These are phyloP conservation scores for Chamaecrista fasciculata DNA, from an alignment of 306 rosid species.

Conservation along the genomic window DNA sequence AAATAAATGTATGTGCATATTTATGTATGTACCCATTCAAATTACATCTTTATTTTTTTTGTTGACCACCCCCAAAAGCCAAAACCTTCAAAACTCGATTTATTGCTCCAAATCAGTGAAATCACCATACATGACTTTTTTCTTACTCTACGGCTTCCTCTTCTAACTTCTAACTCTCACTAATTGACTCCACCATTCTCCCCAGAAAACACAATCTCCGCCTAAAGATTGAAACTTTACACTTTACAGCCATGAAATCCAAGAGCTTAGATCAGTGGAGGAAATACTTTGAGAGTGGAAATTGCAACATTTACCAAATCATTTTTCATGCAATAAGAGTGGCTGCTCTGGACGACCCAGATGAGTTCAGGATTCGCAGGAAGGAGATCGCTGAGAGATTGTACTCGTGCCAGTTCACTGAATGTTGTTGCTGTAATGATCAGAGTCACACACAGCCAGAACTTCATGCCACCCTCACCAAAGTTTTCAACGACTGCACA, in stretches of 20 bases:
- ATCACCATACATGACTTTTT: too few relatives aligned
- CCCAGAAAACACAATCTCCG: too few relatives aligned
- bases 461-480: background rate
- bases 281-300: background rate
- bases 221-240: background rate
- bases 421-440: background rate
- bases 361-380: conserved; percentile 6
- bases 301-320: conserved; percentile 23
- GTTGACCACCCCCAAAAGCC: too few relatives aligned
- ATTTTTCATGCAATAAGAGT: conserved; percentile 21
- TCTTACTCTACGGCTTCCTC: too few relatives aligned
- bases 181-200: too few relatives aligned
- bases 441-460: background rate
- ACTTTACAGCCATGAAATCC: background rate
- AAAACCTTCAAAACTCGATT: too few relatives aligned
- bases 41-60: too few relatives aligned
- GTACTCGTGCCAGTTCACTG: background rate
- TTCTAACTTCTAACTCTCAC: too few relatives aligned
- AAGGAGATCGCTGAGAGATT: conserved; percentile 7
- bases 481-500: background rate
- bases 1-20: too few relatives aligned
- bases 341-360: conserved; percentile 24
- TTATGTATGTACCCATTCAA: too few relatives aligned
- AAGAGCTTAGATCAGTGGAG: background rate
- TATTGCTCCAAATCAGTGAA: too few relatives aligned